phyloP scores from a whole-genome alignment of 2,329 filamentous ascomycete genomes.

The Fusarium sp. region DNA sequence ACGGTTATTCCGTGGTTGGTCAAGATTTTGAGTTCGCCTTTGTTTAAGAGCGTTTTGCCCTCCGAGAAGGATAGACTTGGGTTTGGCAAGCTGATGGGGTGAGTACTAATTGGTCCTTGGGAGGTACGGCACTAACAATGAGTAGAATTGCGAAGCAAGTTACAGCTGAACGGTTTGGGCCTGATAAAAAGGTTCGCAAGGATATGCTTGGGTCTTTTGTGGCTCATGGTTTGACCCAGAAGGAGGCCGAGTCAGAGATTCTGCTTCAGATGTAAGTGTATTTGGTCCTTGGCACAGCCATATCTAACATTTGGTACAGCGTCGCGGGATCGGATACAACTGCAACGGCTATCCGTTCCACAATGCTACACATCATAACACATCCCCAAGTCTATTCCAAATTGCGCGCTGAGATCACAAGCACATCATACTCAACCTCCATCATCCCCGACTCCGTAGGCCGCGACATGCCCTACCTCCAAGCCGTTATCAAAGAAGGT shows the following conservation, averaged over 20 bases:
- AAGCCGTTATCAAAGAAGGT: conserved; percentile 63
- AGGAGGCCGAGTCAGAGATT: conserved; percentile 46
- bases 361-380: conserved; percentile 63
- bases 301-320: conserved; percentile 32
- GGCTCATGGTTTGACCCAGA: conserved; percentile 41
- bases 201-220: conserved; percentile 51
- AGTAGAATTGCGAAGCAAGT: conserved; percentile 46
- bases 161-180: conserved; percentile 44
- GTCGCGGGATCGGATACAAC: conserved; percentile 69
- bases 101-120: conserved; percentile 28
- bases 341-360: conserved; percentile 64
- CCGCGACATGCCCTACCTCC: conserved; percentile 55
- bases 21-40: conserved; percentile 53
- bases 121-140: background rate
- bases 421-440: conserved; percentile 23
- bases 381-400: conserved; percentile 58
- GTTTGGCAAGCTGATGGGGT: conserved; percentile 58
- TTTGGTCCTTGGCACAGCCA: fast-evolving
- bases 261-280: conserved; percentile 37
- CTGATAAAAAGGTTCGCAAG: conserved; percentile 41
- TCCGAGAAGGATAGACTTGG: conserved; percentile 53
- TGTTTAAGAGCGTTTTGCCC: conserved; percentile 56
- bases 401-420: conserved; percentile 52
- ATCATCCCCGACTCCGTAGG: conserved; percentile 51
- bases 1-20: conserved; percentile 56